Conservation (phyloP, 257 asterid species). For the Mentha longifolia region DNA sequence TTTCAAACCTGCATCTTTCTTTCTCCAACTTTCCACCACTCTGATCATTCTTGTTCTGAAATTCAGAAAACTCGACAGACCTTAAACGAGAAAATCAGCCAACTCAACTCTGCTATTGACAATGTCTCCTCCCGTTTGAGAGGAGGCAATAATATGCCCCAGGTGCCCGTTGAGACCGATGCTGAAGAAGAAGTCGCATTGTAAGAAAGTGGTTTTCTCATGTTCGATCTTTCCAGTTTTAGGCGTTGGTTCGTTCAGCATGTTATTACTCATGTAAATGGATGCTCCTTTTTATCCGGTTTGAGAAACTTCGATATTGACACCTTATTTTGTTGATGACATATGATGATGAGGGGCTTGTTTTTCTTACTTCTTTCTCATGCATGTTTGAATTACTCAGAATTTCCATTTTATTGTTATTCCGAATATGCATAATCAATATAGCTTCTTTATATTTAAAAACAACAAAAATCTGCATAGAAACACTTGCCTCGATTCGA, state of each 20-base stretch:
- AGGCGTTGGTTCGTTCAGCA: constrained; percentile 25
- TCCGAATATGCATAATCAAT: no score
- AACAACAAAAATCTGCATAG: background rate
- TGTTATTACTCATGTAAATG: constrained; percentile 11
- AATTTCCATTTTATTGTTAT: no score
- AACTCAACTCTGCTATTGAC: constrained; percentile 89
- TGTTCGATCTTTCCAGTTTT: constrained; percentile 25
- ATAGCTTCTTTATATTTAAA: no score
- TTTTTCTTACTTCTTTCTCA: background rate
- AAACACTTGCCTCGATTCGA: background rate
- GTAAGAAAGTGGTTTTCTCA: constrained; percentile 33
- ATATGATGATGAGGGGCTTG: background rate
- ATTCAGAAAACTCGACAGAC: constrained; percentile 80
- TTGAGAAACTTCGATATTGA: constrained; percentile 15
- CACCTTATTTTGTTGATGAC: constrained; percentile 15
- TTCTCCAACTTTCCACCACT: constrained; percentile 13
- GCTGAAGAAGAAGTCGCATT: constrained; percentile 69
- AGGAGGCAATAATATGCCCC: constrained; percentile 71
- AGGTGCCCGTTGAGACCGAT: constrained; percentile 61
- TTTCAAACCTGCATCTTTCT: constrained; percentile 12
- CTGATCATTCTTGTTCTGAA: constrained; percentile 29
- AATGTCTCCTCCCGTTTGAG: constrained; percentile 79
- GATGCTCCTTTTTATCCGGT: constrained; percentile 26
- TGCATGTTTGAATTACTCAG: background rate
- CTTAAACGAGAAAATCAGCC: constrained; percentile 69